A percentile compares a stretch with the other conserved stretches of the same genome.
These are phyloP conservation scores for Noccaea caerulescens DNA, from an alignment of 345 rosid species.

Conservation along the genomic window DNA sequence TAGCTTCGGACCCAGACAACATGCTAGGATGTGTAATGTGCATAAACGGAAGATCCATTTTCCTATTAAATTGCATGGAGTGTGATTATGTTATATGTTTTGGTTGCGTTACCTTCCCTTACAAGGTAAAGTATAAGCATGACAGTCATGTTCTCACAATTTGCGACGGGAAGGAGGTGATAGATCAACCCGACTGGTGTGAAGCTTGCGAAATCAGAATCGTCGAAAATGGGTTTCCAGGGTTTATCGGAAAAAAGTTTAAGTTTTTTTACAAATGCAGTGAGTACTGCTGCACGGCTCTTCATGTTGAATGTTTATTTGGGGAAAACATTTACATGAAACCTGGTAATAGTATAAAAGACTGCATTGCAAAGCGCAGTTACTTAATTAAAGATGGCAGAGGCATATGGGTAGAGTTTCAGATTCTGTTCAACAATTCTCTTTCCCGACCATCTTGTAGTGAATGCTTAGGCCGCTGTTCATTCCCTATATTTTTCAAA, in stretches of 20 bases:
- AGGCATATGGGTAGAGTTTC: background rate
- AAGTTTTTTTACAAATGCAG: background rate
- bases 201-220: constrained; percentile 6
- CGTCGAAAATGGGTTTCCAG: too few relatives aligned
- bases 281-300: background rate
- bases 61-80: background rate
- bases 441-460: background rate
- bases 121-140: constrained; percentile 12
- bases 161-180: background rate
- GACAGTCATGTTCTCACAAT: background rate
- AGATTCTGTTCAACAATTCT: background rate
- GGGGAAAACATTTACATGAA: background rate
- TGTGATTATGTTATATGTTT: background rate
- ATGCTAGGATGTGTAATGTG: background rate
- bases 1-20: background rate
- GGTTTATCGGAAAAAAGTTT: background rate
- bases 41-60: too few relatives aligned
- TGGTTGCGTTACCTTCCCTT: background rate
- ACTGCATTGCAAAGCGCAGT: background rate
- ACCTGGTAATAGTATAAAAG: background rate
- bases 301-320: constrained; percentile 9
- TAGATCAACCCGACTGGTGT: background rate
- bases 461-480: background rate
- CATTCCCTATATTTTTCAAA: constrained; percentile 3
- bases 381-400: fast-evolving